Evolutionary conservation across 352 stramenopile genomes (phyloP).

Genomic region (Phytophthora gonapodyides): DNA sequence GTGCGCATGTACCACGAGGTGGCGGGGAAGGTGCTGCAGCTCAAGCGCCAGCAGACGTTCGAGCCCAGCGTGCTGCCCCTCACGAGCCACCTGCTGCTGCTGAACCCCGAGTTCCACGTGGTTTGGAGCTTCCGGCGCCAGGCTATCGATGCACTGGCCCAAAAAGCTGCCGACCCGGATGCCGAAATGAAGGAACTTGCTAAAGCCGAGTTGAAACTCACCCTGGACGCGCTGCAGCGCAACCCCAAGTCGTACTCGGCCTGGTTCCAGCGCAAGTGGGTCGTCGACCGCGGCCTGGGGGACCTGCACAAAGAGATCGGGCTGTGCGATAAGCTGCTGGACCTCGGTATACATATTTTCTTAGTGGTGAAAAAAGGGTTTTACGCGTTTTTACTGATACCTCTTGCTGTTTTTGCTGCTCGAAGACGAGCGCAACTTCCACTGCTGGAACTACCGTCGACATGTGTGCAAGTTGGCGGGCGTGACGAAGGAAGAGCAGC

Average conservation of each 20-base stretch:
- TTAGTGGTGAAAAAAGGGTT: conserved; percentile 5
- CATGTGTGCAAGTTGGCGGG: conserved; percentile 68
- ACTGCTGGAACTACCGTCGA: conserved; percentile 98
- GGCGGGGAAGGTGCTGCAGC: conserved; percentile 64
- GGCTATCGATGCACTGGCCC: conserved; percentile 67
- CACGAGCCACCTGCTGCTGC: conserved; percentile 91
- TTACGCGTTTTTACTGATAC: not conserved
- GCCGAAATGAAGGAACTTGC: conserved; percentile 52
- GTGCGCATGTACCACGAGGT: conserved; percentile 84
- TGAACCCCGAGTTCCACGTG: conserved; percentile 97
- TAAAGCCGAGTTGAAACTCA: conserved; percentile 91
- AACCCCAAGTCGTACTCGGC: conserved; percentile 98
- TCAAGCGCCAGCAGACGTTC: conserved; percentile 56
- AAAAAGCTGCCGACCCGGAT: conserved; percentile 30
- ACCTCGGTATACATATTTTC: conserved; percentile 68
- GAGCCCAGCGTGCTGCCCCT: conserved; percentile 75
- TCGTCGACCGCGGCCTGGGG: conserved; percentile 70
- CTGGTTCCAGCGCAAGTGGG: conserved; percentile 90
- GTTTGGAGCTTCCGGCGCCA: conserved; percentile 97
- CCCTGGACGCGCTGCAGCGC: conserved; percentile 89
- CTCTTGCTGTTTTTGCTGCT: conserved; percentile 67
- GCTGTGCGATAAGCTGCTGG: conserved; percentile 73
- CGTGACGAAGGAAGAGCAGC: conserved; percentile 70
- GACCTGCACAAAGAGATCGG: conserved; percentile 77
- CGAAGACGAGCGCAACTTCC: conserved; percentile 98